Evolutionary conservation across 2,329 filamentous ascomycete genomes (phyloP).

Genomic region (Domatiomyces catenatus): DNA sequence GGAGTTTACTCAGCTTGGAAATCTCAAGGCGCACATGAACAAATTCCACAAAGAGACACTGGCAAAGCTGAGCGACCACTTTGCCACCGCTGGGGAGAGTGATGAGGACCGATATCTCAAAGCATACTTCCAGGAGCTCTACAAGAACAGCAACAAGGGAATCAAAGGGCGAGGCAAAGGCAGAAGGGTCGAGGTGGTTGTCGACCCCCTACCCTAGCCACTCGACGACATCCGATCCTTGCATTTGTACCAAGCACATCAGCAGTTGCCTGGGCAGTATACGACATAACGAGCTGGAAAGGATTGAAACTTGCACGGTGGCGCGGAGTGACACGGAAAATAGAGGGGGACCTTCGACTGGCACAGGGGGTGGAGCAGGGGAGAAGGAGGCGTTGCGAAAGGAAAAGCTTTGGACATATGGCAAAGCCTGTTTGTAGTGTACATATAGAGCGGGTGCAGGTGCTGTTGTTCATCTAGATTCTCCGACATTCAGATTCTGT

Average conservation of each 20-base stretch:
- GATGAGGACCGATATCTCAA: slow-evolving; percentile 65
- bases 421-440: too few species aligned
- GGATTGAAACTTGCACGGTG: too few species aligned
- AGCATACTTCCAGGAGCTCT: slow-evolving; percentile 72
- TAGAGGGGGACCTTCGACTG: too few species aligned
- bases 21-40: slow-evolving; percentile 91
- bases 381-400: too few species aligned
- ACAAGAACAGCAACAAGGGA: slow-evolving; percentile 96
- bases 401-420: too few species aligned
- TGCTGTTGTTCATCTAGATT: too few species aligned
- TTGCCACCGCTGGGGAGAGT: slow-evolving; percentile 41
- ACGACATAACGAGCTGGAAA: too few species aligned
- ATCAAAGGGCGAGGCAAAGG: slow-evolving; percentile 93
- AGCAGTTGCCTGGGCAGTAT: too few species aligned
- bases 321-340: too few species aligned
- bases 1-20: slow-evolving; percentile 76
- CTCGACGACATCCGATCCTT: not conserved
- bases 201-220: not conserved
- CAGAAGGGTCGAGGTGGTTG: slow-evolving; percentile 40
- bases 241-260: not conserved
- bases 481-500: too few species aligned
- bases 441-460: too few species aligned
- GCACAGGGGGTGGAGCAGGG: too few species aligned
- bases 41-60: slow-evolving; percentile 75
- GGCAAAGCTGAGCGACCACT: slow-evolving; percentile 52